Percentiles rank a stretch among this genome's conserved stretches.
These are phyloP conservation scores for Boletus fagicola DNA, from an alignment of 768 basidiomycete species.

Conservation along the genomic window DNA sequence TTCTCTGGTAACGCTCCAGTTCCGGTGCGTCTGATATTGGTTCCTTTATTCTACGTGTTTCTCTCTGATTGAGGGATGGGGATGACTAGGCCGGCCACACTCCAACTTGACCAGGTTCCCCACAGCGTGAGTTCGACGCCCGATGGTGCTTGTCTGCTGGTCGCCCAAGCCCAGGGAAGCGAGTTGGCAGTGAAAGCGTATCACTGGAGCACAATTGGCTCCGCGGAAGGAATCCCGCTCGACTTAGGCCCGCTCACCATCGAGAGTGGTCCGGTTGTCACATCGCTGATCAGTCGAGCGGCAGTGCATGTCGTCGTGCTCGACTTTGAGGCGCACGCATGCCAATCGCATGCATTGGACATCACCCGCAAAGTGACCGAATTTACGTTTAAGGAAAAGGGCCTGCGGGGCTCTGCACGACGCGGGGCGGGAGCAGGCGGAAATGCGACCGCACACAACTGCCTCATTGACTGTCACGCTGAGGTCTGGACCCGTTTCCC, in stretches of 20 bases:
- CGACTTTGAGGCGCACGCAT: slow-evolving; percentile 31
- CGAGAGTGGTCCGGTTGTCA: slow-evolving; percentile 32
- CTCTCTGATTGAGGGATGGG: not conserved
- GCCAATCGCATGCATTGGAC: slow-evolving; percentile 45
- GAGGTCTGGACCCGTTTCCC: slow-evolving; percentile 65
- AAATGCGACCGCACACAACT: slow-evolving; percentile 41
- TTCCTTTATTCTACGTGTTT: not conserved
- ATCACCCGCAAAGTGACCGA: slow-evolving; percentile 58
- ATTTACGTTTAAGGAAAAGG: slow-evolving; percentile 52
- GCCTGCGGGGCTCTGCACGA: slow-evolving; percentile 18
- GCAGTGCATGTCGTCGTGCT: slow-evolving; percentile 45
- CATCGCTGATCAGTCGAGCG: slow-evolving; percentile 44
- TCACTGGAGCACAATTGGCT: slow-evolving; percentile 60
- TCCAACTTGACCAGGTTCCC: slow-evolving; percentile 38
- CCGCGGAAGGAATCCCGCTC: slow-evolving; percentile 43
- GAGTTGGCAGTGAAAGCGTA: slow-evolving; percentile 37
- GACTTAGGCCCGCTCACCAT: slow-evolving; percentile 29
- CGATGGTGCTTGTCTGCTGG: slow-evolving; percentile 53
- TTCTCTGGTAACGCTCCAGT: slow-evolving; percentile 52
- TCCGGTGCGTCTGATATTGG: slow-evolving; percentile 37
- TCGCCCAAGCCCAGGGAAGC: slow-evolving; percentile 23
- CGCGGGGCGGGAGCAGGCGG: not conserved
- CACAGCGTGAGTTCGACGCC: slow-evolving; percentile 42
- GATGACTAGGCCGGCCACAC: slow-evolving; percentile 42
- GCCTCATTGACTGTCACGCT: slow-evolving; percentile 50